A percentile compares a stretch with the other conserved stretches of the same genome.
Conservation (phyloP, 2,329 filamentous ascomycete genomes). For the Diplodia mutila region DNA sequence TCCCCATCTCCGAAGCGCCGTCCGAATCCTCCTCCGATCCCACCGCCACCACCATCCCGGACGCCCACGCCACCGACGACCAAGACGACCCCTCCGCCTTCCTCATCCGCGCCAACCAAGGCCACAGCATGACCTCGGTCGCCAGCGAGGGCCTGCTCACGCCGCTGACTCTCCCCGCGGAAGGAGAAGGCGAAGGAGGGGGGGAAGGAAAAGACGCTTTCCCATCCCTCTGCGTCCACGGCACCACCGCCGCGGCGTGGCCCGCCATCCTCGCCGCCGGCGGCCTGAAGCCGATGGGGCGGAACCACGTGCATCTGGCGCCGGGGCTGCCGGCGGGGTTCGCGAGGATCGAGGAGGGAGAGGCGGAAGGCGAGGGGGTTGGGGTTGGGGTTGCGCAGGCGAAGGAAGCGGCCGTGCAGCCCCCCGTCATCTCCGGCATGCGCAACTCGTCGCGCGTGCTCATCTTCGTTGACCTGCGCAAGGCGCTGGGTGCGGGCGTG, state of each 20-base stretch:
- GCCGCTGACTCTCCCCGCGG: constrained; percentile 58
- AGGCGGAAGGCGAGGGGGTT: no score
- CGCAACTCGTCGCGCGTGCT: constrained; percentile 64
- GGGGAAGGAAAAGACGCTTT: no score
- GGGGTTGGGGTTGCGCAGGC: no score
- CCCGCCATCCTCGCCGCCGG: constrained; percentile 72
- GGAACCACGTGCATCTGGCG: constrained; percentile 91
- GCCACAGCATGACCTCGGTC: constrained; percentile 75
- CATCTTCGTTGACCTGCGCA: constrained; percentile 73
- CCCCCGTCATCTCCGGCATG: constrained; percentile 78
- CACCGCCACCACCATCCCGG: no score
- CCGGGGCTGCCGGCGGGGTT: constrained; percentile 65
- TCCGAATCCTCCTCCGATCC: constrained; percentile 23
- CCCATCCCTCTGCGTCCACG: constrained; percentile 76
- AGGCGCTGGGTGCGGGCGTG: constrained; percentile 64
- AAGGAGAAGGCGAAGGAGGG: no score
- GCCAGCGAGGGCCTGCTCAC: constrained; percentile 72
- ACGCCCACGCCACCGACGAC: constrained; percentile 30
- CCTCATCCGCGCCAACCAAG: constrained; percentile 93
- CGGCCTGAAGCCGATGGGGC: constrained; percentile 76
- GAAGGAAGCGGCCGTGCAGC: not conserved
- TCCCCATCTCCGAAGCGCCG: constrained; percentile 51
- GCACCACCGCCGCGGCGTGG: constrained; percentile 86
- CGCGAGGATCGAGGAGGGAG: constrained; percentile 31
- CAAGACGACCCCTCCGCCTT: constrained; percentile 64